Base-by-base conservation (phyloP, 164 flowering plant species). In the Liriodendron chinense region DNA sequence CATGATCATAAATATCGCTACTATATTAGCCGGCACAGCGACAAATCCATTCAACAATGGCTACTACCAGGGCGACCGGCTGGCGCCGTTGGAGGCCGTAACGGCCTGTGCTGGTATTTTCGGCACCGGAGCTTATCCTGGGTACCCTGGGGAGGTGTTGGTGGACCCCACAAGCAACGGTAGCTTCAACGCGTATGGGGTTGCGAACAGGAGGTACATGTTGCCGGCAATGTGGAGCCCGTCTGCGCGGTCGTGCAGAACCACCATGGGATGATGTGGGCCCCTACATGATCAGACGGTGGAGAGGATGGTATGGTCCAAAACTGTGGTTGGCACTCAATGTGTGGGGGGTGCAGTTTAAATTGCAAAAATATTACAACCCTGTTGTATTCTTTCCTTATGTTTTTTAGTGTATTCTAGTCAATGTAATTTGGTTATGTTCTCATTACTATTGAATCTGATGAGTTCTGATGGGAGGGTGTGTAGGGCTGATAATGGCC, bases 161-260 rank as follows among this genome's bases (percentile, higher is more conserved):
- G 74, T 79, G 65, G 83, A 81, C 65, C 59, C 64, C 21, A 12
- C 7, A 12, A 83, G 65, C 57, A 74, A 76, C 9, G 87, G 79
- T 7, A 85, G 84, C 22, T 83, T 59, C n/a, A 85, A 85, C 28
- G 81, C 78, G 12, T 65, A 72, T 21, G 83, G 85, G 9, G 78
- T 47, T 2, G 48, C 50, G 18, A 81, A 79, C 9, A 63, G 78
- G 72, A 80, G 71, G 47, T 83, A 78, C 72, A 79, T 85, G 53
- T 76, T 85, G 47, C 85, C 87, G 9, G 85, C 85, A 14, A 83
- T 85, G 63, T 81, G 85, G 87, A 81, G 81, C 26, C 84, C 70
- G 3, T 13, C 62, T 23, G 78, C 9, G 0, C 34, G 20, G n/a
- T 9, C 34, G n/a, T 68, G 70, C 48, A 57, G n/a, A 57, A 57